A percentile compares a stretch with the other conserved stretches of the same genome.
Evolutionary conservation across 1,284 basidiomycete species (phyloP).

Genomic region (Earliella scabrosa): DNA sequence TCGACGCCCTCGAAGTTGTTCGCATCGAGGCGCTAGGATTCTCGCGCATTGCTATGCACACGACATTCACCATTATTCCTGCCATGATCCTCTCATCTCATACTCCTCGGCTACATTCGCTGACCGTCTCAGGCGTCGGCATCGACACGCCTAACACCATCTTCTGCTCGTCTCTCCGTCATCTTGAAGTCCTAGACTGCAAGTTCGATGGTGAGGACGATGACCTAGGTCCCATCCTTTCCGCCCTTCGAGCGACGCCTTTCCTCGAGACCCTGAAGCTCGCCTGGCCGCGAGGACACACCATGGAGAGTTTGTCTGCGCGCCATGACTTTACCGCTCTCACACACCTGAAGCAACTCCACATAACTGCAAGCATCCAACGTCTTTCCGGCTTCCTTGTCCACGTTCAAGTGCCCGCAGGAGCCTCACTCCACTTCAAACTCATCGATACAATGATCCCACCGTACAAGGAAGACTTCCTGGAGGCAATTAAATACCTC

Average conservation of each 20-base stretch:
- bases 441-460: neutral
- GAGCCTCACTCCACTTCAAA: neutral
- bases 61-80: neutral
- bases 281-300: neutral
- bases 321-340: too few relatives aligned
- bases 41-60: neutral
- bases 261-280: neutral
- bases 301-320: too few relatives aligned
- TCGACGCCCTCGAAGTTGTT: neutral
- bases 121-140: neutral
- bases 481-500: neutral
- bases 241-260: neutral
- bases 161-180: neutral
- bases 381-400: neutral
- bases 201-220: neutral
- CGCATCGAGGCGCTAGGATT: neutral
- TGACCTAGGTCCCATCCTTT: neutral
- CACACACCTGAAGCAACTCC: neutral
- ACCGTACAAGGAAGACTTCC: neutral
- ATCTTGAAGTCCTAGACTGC: neutral
- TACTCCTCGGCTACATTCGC: neutral
- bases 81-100: neutral
- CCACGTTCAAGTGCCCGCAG: neutral
- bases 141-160: neutral
- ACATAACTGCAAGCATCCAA: neutral